These are phyloP conservation scores for Cercospora sp. DNA, from an alignment of 2,329 filamentous ascomycete species.

Conservation along the genomic window DNA sequence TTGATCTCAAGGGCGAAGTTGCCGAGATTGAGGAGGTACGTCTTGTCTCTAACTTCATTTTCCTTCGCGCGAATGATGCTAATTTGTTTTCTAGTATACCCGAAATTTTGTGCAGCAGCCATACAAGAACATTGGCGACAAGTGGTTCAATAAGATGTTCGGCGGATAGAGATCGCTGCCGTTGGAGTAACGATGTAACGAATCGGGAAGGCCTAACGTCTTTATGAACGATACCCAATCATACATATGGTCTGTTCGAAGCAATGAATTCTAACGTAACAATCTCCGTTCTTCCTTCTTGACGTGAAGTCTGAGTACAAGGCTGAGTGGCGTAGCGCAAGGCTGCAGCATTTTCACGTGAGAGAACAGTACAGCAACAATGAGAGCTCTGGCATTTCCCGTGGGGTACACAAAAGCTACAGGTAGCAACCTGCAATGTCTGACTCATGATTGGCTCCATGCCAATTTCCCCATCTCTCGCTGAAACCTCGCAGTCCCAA, in stretches of 20 bases:
- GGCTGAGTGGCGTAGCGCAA: not conserved
- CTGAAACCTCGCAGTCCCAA: not conserved
- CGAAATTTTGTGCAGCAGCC: slow-evolving; percentile 28
- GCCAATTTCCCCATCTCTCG: not conserved
- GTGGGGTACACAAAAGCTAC: not conserved
- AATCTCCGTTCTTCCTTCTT: not conserved
- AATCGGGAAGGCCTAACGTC: not conserved
- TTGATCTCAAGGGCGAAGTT: slow-evolving; percentile 64
- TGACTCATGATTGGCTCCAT: slow-evolving; percentile 3
- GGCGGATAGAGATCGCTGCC: slow-evolving; percentile 30
- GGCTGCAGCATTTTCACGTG: not conserved
- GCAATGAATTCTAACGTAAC: not conserved
- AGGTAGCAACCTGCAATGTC: not conserved
- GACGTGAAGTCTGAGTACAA: not conserved
- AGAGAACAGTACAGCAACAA: not conserved
- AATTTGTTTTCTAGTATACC: slow-evolving; percentile 22
- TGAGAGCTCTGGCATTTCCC: not conserved
- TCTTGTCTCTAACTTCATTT: slow-evolving; percentile 35
- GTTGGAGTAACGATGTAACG: not conserved
- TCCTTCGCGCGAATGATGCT: not conserved
- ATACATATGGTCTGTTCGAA: not conserved
- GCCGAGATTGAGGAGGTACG: slow-evolving; percentile 61
- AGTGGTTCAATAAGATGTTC: slow-evolving; percentile 50
- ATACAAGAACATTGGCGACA: slow-evolving; percentile 42
- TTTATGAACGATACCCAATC: not conserved